Percentiles rank a stretch among this genome's conserved stretches.
Conservation (phyloP, 2,329 filamentous ascomycete genomes). For the Paramyrothecium sp. region DNA sequence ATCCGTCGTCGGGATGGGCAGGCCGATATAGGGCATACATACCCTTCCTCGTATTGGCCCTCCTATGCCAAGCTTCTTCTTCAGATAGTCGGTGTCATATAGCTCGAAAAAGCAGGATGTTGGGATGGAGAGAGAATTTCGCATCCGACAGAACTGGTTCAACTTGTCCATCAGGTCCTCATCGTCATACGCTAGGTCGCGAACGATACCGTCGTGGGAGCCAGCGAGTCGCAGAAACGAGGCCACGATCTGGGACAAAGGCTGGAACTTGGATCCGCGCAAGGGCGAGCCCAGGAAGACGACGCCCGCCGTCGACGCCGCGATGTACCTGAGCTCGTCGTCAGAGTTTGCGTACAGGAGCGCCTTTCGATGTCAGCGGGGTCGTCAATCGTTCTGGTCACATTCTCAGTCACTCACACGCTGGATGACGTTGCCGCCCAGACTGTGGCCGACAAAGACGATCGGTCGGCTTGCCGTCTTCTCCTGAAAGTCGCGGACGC, state of each 20-base stretch:
- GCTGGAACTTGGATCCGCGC: constrained; percentile 9
- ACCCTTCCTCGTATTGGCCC: constrained; percentile 9
- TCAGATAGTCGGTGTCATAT: constrained; percentile 13
- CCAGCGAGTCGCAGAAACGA: constrained; percentile 7
- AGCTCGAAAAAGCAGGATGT: constrained; percentile 13
- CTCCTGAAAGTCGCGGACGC: constrained; percentile 7
- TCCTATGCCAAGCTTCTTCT: constrained; percentile 2
- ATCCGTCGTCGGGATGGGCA: neutral
- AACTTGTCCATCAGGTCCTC: constrained; percentile 11
- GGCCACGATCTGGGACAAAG: constrained; percentile 3
- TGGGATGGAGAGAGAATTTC: constrained; percentile 6
- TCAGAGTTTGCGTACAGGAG: constrained; percentile 11
- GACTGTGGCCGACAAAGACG: constrained; percentile 17
- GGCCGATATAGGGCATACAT: neutral
- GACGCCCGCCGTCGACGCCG: constrained; percentile 7
- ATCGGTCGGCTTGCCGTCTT: constrained; percentile 8
- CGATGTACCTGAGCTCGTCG: constrained; percentile 5
- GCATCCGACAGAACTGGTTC: constrained; percentile 12
- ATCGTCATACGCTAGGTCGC: constrained; percentile 11
- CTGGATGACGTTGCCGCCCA: constrained; percentile 15
- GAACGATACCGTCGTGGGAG: constrained; percentile 12
- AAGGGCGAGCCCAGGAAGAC: constrained; percentile 14
- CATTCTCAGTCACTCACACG: no score
- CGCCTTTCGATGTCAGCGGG: constrained; percentile 1
- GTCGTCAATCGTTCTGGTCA: no score